Evolutionary conservation across 1,284 basidiomycete genomes (phyloP), one percentile per base, ranked within the genome.

Genomic region (Macrocystidia cucumis): DNA sequence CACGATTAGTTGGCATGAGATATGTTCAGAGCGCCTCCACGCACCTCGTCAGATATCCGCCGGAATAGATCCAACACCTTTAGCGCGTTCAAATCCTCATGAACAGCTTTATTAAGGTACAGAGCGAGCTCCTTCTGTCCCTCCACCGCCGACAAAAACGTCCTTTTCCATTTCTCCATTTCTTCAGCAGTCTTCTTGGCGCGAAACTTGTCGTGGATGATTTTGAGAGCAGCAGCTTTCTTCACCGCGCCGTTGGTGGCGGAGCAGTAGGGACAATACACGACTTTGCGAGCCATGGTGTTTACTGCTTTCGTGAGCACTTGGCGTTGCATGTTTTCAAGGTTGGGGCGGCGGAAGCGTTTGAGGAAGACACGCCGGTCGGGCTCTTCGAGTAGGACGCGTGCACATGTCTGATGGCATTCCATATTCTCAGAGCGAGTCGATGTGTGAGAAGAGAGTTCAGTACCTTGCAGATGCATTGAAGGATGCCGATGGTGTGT

Each of bases 141-240:
- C 50, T 85, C 83, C 25, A 96, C 69, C 11, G 92, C 93, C 12
- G 77, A 72, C 5, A 73, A 65, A 52, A 98, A 98, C 2, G 83
- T 87, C 49, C 72, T 69, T 58, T 90, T 86, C 78, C 89, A 98
- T 47, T 77, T 79, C 50, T 88, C 84, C 66, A 91, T 80, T 57
- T 93, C 89, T 25, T 85, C 86, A 2, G 81, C 83, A 3, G 88
- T 89, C 67, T 97, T 98, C 62, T 95, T 93, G 4, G 91, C 90
- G 26, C 95, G 74, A 56, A 91, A 99, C 58, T 96, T 96, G 65
- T 98, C 96, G 55, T 98, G 96, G 29, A 95, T 88, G 49, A 99
- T 98, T 59, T 92, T 95, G 49, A 99, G 57, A 3, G 91, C 80
- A 3, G 92, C 93, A 1, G 80, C 89, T 63, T 98, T 98, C 64